Evolutionary conservation across 306 rosid species (phyloP).

Genomic region (Cucumis melo): DNA sequence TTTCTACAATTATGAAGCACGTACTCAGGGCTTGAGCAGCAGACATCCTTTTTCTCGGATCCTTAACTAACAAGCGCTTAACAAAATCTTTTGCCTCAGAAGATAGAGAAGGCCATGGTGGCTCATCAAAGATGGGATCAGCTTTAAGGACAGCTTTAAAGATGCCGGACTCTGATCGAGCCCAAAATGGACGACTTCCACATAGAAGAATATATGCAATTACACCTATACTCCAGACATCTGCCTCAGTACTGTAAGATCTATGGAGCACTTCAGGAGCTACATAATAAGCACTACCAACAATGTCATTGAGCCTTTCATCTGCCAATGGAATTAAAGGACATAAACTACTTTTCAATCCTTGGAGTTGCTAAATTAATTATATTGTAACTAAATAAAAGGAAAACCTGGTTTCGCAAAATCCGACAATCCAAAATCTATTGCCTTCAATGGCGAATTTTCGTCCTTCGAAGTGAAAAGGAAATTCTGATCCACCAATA

Average conservation of each 20-base stretch:
- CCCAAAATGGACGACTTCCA: slow-evolving; percentile 99
- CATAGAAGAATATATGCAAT: slow-evolving; percentile 88
- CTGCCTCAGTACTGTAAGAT: slow-evolving; percentile 84
- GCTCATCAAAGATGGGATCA: slow-evolving; percentile 77
- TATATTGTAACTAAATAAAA: not conserved
- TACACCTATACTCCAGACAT: slow-evolving; percentile 91
- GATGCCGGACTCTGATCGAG: slow-evolving; percentile 93
- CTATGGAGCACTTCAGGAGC: slow-evolving; percentile 96
- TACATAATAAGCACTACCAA: slow-evolving; percentile 93
- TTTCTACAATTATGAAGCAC: not conserved
- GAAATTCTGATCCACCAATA: slow-evolving; percentile 65
- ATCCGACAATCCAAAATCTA: slow-evolving; percentile 93
- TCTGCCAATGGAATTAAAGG: slow-evolving; percentile 38
- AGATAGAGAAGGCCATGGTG: slow-evolving; percentile 88
- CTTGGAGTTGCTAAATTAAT: not conserved
- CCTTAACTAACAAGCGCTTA: slow-evolving; percentile 66
- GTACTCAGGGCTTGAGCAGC: slow-evolving; percentile 83
- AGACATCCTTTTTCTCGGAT: slow-evolving; percentile 88
- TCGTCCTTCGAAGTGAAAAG: slow-evolving; percentile 68
- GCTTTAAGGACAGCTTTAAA: slow-evolving; percentile 85
- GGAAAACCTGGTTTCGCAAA: slow-evolving; percentile 74
- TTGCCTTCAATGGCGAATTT: slow-evolving; percentile 75
- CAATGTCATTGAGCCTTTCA: slow-evolving; percentile 86
- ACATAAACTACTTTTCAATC: not conserved
- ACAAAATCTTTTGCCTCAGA: slow-evolving; percentile 75